phyloP scores from a whole-genome alignment of 371 early-diverging fungal genomes.

The Smittium mucronatum region DNA sequence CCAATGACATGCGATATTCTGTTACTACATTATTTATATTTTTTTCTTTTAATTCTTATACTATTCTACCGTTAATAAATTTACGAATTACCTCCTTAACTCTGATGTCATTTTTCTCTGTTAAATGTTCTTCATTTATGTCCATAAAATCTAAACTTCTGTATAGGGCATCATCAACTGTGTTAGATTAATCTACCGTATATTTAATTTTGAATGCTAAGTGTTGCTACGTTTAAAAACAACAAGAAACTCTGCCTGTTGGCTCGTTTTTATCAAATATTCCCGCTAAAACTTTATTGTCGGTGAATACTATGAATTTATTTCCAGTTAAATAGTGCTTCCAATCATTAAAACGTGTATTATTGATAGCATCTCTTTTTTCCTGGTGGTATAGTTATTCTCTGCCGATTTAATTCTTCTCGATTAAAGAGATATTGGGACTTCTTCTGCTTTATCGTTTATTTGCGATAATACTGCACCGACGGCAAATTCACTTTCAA shows the following conservation, averaged over 20 bases:
- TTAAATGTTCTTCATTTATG: too few relatives aligned
- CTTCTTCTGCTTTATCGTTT: background rate
- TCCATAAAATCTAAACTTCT: background rate
- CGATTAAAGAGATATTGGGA: conserved; percentile 19
- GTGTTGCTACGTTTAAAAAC: conserved; percentile 1
- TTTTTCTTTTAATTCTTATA: background rate
- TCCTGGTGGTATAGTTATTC: conserved; percentile 18
- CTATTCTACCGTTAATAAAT: background rate
- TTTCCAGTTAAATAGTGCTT: conserved; percentile 15
- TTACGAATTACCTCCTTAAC: background rate
- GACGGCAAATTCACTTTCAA: conserved; percentile 27
- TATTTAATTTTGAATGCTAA: background rate
- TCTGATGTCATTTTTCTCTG: too few relatives aligned
- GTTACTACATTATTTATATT: too few relatives aligned
- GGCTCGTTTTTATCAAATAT: conserved; percentile 11
- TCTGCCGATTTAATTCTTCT: conserved; percentile 15
- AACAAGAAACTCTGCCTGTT: conserved; percentile 10
- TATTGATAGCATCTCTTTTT: conserved; percentile 19
- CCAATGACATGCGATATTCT: background rate
- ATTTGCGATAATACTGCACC: conserved; percentile 31
- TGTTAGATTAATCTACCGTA: background rate
- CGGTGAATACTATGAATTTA: conserved; percentile 13
- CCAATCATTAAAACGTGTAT: conserved; percentile 16
- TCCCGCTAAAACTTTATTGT: conserved; percentile 13
- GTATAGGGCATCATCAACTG: background rate